Evolutionary conservation across 441 rosid genomes (phyloP), one percentile per base, ranked within the genome.

Genomic region (Pelargonium myrrhifolium): DNA sequence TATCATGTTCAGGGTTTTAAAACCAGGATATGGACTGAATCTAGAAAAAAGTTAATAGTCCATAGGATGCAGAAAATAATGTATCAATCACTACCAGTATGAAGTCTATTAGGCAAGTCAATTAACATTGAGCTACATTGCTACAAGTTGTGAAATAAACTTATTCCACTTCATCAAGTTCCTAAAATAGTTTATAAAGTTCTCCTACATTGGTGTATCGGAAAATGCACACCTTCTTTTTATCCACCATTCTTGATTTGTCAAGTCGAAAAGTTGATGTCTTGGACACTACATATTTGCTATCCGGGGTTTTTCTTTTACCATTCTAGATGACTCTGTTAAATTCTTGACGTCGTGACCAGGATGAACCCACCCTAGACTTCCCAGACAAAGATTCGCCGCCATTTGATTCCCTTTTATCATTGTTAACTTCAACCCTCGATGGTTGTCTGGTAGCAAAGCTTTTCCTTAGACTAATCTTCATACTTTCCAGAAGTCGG

Each of bases 301-400:
- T 78, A 15, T 81, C 82, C 60, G 78, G 74, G 42, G 76, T 76
- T 60, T 64, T 45, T 79, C 86, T 66, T 75, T 78, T 31, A 68
- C 77, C 68, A 47, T 70, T 31, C 26, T 71, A 15, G 53, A 70
- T 31, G 59, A 26, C 74, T 31, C 35, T 56, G 62, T 60, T 31
- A 80, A 64, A 28, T 51, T 65, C 65, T 71, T 71, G 43, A 28
- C 68, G 64, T 68, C 70, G 43, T 40, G 15, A 17, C 69, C 37
- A 60, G 72, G 71, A 82, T 22, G 89, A 83, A 49, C 82, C 88
- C 43, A 75, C 77, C 20, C 90, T 84, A 64, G 85, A 85, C 66
- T 84, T 84, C n/a, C 80, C 49, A 45, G 86, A 83, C 40, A 74
- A 78, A 76, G 87, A 82, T 67, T 77, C 73, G 26, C 60, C n/a